Evolutionary conservation across 2,329 filamentous ascomycete species (phyloP), one percentile per base, ranked within the genome.

Genomic region (Arthrobotrys pseudoclavata): DNA sequence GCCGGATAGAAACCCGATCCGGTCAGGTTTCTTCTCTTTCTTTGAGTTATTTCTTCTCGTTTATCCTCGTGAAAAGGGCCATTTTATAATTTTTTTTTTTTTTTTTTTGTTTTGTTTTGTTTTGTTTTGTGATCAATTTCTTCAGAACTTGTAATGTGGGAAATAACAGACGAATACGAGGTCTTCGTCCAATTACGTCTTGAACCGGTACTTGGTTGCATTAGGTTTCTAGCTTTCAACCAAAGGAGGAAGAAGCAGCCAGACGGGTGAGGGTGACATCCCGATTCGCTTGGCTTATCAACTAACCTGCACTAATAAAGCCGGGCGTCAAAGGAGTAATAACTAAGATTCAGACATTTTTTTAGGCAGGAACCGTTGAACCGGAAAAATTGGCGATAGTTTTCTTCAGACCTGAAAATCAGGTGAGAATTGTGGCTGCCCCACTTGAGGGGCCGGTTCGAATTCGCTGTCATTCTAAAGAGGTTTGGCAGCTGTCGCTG

Each of bases 131-230:
- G 64, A 69, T 62, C 63, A 55, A 69, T 76, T 67, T 66, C 52
- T 74, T 62, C 50, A 62, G 42, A 42, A 26, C 50, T 62, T 62
- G 37, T 52, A 52, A 67, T 70, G 60, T 71, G 67, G 60, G 68
- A 77, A 77, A 74, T 74, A 74, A 67, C 67, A 77, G 74, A 71
- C 74, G 74, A 71, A 77, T 77, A 77, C 74, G 74, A 77, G 74
- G 69, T 68, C 42, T 24, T 55, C n/a, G 61, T 68, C 74, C 74
- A 77, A 77, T 77, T 67, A 71, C 61, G 57, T 71, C 60, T 62
- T 61, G 67, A 70, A 61, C 66, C 74, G 67, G 67, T 74, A 74
- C 67, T 77, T 77, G 62, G 64, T 64, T 70, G 67, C 62, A 68
- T 66, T 69, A 76, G 64, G 63, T 47, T 67, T 68, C 48, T 55